A percentile compares a stretch with the other conserved stretches of the same genome.
phyloP scores from a whole-genome alignment of 768 basidiomycete species.

The Austroboletus eburneus region DNA sequence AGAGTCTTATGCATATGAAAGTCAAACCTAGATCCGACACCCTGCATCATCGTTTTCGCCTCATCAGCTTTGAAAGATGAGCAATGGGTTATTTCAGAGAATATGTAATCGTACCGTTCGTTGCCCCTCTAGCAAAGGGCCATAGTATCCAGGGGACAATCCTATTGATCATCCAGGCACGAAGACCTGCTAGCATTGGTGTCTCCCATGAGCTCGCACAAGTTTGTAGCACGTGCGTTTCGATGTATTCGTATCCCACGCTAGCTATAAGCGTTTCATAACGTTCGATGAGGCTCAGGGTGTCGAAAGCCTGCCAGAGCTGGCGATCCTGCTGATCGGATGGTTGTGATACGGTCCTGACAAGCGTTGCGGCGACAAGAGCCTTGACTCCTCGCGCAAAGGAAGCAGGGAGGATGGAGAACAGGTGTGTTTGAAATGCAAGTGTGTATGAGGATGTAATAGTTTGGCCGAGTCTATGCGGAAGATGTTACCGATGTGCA shows the following conservation, averaged over 20 bases:
- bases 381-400: slow-evolving; percentile 68
- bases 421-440: slow-evolving; percentile 70
- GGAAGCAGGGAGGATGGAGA: slow-evolving; percentile 62
- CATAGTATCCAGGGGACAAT: slow-evolving; percentile 84
- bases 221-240: slow-evolving; percentile 59
- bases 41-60: slow-evolving; percentile 66
- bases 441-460: slow-evolving; percentile 60
- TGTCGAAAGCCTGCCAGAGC: slow-evolving; percentile 61
- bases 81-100: background rate
- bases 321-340: slow-evolving; percentile 30
- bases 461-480: slow-evolving; percentile 53
- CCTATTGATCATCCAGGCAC: slow-evolving; percentile 74
- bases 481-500: slow-evolving; percentile 5
- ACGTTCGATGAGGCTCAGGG: slow-evolving; percentile 72
- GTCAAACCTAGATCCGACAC: slow-evolving; percentile 80
- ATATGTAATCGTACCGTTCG: slow-evolving; percentile 40
- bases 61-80: slow-evolving; percentile 52
- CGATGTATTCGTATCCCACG: slow-evolving; percentile 85
- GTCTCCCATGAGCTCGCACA: slow-evolving; percentile 69
- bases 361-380: slow-evolving; percentile 57
- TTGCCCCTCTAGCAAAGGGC: slow-evolving; percentile 69
- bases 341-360: slow-evolving; percentile 18
- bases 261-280: slow-evolving; percentile 81
- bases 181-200: slow-evolving; percentile 55
- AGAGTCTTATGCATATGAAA: slow-evolving; percentile 91